Evolutionary conservation across 495 filamentous ascomycete genomes (phyloP).

Genomic region (Podospora pseudoanserina): DNA sequence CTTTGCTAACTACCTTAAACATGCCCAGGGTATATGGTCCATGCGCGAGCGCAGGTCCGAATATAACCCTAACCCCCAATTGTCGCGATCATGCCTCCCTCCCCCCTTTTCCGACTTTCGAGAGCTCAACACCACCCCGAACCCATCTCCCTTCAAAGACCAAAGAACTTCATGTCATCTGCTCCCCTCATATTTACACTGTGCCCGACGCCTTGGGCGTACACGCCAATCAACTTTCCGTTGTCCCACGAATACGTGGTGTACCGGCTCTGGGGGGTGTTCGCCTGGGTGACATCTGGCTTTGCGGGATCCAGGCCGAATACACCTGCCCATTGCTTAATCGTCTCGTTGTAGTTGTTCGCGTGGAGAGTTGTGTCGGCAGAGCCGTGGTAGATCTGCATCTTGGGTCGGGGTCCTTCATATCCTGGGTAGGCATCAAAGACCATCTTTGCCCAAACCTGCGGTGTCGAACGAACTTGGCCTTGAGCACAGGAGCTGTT

Average conservation of each 20-base stretch:
- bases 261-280: slow-evolving; percentile 22
- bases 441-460: slow-evolving; percentile 43
- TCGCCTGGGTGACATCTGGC: slow-evolving; percentile 16
- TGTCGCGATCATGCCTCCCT: too few species aligned
- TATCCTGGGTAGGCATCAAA: slow-evolving; percentile 44
- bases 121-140: too few species aligned
- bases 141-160: slow-evolving; percentile 10
- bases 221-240: slow-evolving; percentile 18
- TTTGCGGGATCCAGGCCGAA: slow-evolving; percentile 32
- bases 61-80: too few species aligned
- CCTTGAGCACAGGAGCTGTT: slow-evolving; percentile 34
- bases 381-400: slow-evolving; percentile 52
- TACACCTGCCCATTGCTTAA: slow-evolving; percentile 52
- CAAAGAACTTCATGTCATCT: slow-evolving; percentile 28
- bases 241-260: slow-evolving; percentile 23
- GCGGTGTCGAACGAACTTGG: slow-evolving; percentile 33
- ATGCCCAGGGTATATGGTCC: too few species aligned
- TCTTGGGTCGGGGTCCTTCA: slow-evolving; percentile 40
- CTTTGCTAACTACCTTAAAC: too few species aligned
- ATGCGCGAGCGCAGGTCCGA: too few species aligned
- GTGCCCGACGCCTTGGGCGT: slow-evolving; percentile 27
- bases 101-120: too few species aligned
- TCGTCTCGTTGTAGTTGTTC: slow-evolving; percentile 48
- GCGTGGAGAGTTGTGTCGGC: slow-evolving; percentile 39
- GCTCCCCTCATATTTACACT: slow-evolving; percentile 21